Evolutionary conservation across 345 rosid species (phyloP).

Genomic region (Brassica carinata): DNA sequence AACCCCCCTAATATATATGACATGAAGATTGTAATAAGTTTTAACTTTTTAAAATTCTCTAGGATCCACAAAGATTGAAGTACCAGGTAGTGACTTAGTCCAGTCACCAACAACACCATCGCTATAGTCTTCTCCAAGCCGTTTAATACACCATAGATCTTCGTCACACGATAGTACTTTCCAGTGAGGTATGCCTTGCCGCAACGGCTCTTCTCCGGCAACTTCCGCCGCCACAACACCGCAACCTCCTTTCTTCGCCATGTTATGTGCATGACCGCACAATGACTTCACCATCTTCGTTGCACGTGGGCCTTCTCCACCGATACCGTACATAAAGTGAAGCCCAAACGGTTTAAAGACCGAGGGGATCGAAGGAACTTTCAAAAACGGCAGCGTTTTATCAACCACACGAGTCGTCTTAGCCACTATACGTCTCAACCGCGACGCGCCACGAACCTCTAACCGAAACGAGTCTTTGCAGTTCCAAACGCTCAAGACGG

Average conservation of each 20-base stretch:
- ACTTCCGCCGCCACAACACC: slow-evolving; percentile 83
- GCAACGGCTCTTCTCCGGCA: slow-evolving; percentile 67
- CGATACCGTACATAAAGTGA: slow-evolving; percentile 77
- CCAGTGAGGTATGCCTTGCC: slow-evolving; percentile 83
- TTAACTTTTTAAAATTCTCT: slow-evolving; percentile 61
- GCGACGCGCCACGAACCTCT: slow-evolving; percentile 84
- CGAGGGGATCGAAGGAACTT: slow-evolving; percentile 81
- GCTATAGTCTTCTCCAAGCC: slow-evolving; percentile 72
- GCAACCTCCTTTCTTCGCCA: slow-evolving; percentile 71
- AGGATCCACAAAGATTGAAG: slow-evolving; percentile 96
- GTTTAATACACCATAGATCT: slow-evolving; percentile 91
- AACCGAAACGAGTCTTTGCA: slow-evolving; percentile 71
- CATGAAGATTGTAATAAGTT: background rate
- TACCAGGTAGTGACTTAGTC: slow-evolving; percentile 81
- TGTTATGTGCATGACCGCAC: slow-evolving; percentile 80
- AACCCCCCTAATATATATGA: background rate
- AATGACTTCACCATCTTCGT: slow-evolving; percentile 58
- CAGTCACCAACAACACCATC: slow-evolving; percentile 90
- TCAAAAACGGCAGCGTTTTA: slow-evolving; percentile 72
- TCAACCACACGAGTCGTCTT: slow-evolving; percentile 73
- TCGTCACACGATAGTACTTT: slow-evolving; percentile 67
- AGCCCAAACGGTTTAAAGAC: slow-evolving; percentile 83
- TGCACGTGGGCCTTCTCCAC: slow-evolving; percentile 86
- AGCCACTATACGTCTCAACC: slow-evolving; percentile 53
- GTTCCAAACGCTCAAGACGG: slow-evolving; percentile 91